phyloP scores from a whole-genome alignment of 139 green algal species.

The Haematococcus sp. region DNA sequence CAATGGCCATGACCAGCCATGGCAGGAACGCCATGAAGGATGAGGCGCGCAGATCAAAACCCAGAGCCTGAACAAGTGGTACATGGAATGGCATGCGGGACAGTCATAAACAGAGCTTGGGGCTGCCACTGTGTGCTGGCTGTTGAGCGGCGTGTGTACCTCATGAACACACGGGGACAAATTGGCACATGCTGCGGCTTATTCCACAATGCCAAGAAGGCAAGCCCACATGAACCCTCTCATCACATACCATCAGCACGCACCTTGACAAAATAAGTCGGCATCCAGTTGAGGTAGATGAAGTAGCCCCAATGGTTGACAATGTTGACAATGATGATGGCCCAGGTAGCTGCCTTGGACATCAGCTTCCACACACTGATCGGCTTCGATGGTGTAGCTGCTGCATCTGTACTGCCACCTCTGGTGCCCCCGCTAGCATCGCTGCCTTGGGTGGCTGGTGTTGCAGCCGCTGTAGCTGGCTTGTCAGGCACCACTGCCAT shows the following conservation, averaged over 20 bases:
- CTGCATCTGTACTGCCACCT: background rate
- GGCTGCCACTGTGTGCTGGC: too few species aligned
- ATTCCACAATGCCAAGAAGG: too few species aligned
- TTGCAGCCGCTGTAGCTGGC: slow-evolving; percentile 7
- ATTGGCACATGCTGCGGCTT: too few species aligned
- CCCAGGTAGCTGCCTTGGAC: slow-evolving; percentile 63
- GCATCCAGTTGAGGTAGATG: slow-evolving; percentile 95
- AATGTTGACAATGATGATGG: slow-evolving; percentile 85
- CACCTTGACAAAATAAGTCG: slow-evolving; percentile 83
- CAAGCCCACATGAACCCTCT: too few species aligned
- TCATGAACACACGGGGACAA: too few species aligned
- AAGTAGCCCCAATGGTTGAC: slow-evolving; percentile 92
- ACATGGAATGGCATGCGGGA: background rate
- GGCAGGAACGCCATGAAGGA: slow-evolving; percentile 80
- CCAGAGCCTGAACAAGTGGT: slow-evolving; percentile 41
- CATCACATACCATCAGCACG: background rate
- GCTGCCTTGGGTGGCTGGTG: background rate
- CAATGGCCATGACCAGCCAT: slow-evolving; percentile 83
- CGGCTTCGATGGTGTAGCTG: background rate
- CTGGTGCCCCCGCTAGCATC: background rate
- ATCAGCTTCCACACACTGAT: slow-evolving; percentile 43
- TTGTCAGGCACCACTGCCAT: slow-evolving; percentile 51
- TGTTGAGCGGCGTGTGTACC: too few species aligned
- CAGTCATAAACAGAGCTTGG: too few species aligned
- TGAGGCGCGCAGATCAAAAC: slow-evolving; percentile 70